These are phyloP conservation scores for Hypoxylon trugodes DNA, from an alignment of 495 filamentous ascomycete genomes.

Conservation along the genomic window DNA sequence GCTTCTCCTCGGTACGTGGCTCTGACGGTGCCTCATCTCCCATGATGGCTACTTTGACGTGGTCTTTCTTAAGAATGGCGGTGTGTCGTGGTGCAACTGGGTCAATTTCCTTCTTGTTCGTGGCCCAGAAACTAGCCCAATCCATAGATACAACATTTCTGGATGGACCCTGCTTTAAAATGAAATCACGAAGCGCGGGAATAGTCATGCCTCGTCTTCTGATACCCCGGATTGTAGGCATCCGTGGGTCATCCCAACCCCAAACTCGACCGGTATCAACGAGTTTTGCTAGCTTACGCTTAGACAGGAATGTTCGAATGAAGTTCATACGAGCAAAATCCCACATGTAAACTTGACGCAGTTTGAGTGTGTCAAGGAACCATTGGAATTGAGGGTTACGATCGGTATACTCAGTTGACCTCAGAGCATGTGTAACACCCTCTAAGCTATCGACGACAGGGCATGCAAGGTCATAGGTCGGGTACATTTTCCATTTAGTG, in stretches of 20 bases:
- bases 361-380: constrained; percentile 86
- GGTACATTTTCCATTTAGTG: constrained; percentile 91
- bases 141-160: constrained; percentile 90
- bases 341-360: constrained; percentile 94
- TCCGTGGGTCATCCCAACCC: constrained; percentile 96
- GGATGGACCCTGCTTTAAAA: constrained; percentile 89
- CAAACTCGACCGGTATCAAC: constrained; percentile 86
- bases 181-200: constrained; percentile 87
- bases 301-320: constrained; percentile 86
- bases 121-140: constrained; percentile 92
- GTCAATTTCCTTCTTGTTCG: constrained; percentile 95
- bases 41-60: constrained; percentile 72
- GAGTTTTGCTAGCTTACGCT: constrained; percentile 94
- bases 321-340: constrained; percentile 98
- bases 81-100: constrained; percentile 87
- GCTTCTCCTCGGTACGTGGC: constrained; percentile 75
- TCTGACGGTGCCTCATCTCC: constrained; percentile 69
- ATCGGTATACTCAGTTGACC: constrained; percentile 97
- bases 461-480: constrained; percentile 94
- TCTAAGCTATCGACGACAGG: constrained; percentile 91
- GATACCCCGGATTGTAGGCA: constrained; percentile 92
- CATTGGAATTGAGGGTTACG: constrained; percentile 97
- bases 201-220: constrained; percentile 91
- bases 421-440: constrained; percentile 92
- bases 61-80: constrained; percentile 72